Base-by-base conservation (phyloP, 2,329 filamentous ascomycete species). In the Paecilomyces niveus region DNA sequence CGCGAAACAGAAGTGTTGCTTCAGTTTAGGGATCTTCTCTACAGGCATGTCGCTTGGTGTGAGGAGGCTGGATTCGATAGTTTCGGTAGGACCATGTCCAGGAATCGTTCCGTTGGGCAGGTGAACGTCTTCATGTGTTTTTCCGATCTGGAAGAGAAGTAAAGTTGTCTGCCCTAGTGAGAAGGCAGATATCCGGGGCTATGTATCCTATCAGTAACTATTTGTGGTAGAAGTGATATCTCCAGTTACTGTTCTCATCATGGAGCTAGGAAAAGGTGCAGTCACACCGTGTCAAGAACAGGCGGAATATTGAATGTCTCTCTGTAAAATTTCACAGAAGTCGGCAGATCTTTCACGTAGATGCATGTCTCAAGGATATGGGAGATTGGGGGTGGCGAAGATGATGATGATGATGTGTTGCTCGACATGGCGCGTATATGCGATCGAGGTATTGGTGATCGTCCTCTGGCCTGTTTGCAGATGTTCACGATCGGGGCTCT, bases 321-420 rank as follows among this genome's bases (percentile, higher is more conserved):
- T 31, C 61, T 64, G 58, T 70, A 70, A 57, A 70, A 70, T 15
- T 65, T 62, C 13, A 62, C 59, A 3, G 67, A 60, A 5, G 59
- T 54, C 1, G 56, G 56, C 24, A 70, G 26, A 54, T 68, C 65
- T 22, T 64, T 65, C 52, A 69, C 68, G 55, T 69, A 68, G 11
- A 70, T 62, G 56, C 63, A 64, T 22, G 68, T 70, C 53, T 70
- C 68, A 10, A 70, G 60, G 54, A 70, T 63, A 58, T 70, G 68
- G 10, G 64, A 64, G 31, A 64, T 64, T 10, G 61, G 57, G 18
- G 61, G 54, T 63, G 72, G 64, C 65, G 69, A 3, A 66, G 68
- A 61, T n/a, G n/a, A n/a, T 53, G 56, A 51, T 39, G 60, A 15
- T 13, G 61, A 55, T 33, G 26, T 55, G 9, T 18, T 45, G 15